Base-by-base conservation (phyloP, 495 filamentous ascomycete species). In the Physcia stellaris region DNA sequence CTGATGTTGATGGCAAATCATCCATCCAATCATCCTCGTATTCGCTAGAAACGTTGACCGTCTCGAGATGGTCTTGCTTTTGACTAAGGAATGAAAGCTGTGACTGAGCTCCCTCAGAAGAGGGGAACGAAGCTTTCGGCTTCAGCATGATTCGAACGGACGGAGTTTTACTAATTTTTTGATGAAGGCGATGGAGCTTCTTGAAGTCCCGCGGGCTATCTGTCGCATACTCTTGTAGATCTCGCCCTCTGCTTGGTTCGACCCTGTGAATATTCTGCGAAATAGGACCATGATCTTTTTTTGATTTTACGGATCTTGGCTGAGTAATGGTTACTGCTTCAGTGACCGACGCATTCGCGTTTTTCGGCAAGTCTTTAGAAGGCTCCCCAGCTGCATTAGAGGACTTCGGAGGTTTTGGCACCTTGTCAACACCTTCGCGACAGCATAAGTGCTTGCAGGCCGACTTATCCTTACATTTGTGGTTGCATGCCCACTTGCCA, bases 401-500 rank as follows among this genome's bases (percentile, higher is more conserved):
- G 18, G 54, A 66, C 29, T 62, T 67, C n/a, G 59, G 54, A 1
- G 61, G 55, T 42, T 78, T 86, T 5, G 79, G 76, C 23, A 74
- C 79, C 39, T 82, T 92, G 23, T 86, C 79, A 4, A 90, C 50
- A 1, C 88, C 88, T 32, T 93, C 83, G n/a, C 72, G 75, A 53
- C 90, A 98, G 49, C 90, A 98, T 24, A 75, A 57, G 49, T 98
- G 90, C 49, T 79, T 83, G 58, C 80, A 85, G 28, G 73, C 77
- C 18, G 31, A 30, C 43, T 79, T 80, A 42, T 83, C 71, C 24
- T 77, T 84, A 52, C 85, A 98, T 24, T 57, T 64, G 49, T 98
- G 88, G 41, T 86, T 86, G 59, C 88, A 96, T 30, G 69, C 68
- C 78, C 81, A 95, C 49, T 75, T 90, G 1, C 87, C 90, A 56